Evolutionary conservation across 371 early-diverging fungal genomes (phyloP).

Genomic region (Parasitella parasitica): DNA sequence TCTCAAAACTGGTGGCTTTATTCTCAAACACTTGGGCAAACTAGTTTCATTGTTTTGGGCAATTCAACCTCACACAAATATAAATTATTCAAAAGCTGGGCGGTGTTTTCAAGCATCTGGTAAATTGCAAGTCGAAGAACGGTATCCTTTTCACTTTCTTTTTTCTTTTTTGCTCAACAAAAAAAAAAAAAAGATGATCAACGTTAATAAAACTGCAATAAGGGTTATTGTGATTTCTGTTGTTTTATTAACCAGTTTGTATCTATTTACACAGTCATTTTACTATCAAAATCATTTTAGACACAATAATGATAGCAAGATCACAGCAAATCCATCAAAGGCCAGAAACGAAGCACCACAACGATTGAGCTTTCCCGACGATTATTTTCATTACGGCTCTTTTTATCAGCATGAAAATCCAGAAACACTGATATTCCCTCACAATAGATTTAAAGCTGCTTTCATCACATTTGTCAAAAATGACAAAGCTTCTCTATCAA

Average conservation of each 20-base stretch:
- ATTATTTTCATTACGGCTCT: slow-evolving; percentile 8
- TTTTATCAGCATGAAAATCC: slow-evolving; percentile 26
- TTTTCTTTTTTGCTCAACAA: neutral
- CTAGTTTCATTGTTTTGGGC: neutral
- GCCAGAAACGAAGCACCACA: neutral
- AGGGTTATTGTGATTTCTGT: neutral
- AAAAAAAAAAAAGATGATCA: neutral
- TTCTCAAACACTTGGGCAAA: too few species aligned
- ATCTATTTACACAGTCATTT: slow-evolving; percentile 3
- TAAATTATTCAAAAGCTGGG: too few species aligned
- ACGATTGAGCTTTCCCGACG: neutral
- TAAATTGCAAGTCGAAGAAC: too few species aligned
- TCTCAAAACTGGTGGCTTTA: too few species aligned
- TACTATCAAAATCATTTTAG: neutral
- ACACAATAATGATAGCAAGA: neutral
- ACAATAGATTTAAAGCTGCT: slow-evolving; percentile 38
- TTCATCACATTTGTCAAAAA: slow-evolving; percentile 41
- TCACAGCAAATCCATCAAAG: neutral
- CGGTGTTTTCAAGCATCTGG: too few species aligned
- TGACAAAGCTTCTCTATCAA: slow-evolving; percentile 29
- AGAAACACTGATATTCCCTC: slow-evolving; percentile 24
- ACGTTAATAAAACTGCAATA: neutral
- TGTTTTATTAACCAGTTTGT: neutral
- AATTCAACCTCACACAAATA: too few species aligned
- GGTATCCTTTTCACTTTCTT: neutral